Base-by-base conservation (phyloP, 495 filamentous ascomycete species). In the Copromyces sp. region DNA sequence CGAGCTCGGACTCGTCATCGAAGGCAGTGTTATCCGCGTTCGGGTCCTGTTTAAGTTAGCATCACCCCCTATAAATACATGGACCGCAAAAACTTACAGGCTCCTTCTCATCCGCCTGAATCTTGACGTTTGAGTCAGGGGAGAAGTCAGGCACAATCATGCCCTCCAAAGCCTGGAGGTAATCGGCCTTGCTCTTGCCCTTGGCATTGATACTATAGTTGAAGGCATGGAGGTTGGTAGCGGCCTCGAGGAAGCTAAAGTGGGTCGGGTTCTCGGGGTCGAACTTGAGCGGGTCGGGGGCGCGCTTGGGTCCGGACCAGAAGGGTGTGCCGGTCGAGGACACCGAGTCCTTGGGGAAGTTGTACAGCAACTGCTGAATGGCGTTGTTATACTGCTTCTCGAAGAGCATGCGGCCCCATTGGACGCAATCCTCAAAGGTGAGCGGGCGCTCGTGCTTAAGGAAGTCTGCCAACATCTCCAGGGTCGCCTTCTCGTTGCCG, bases 261-360 rank as follows among this genome's bases (percentile, higher is more conserved):
- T 99, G 95, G 24, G 93, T 94, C 17, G 90, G 85, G 77, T 97
- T 97, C 20, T 88, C 83, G 71, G 89, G 84, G 77, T 96, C 93
- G 74, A 99, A 99, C 77, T 91, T 93, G 75, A 98, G 82, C 75
- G 95, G 90, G 72, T 95, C 92, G 11, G 96, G 96, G 8, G 96
- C 96, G 78, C 96, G 93, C 88, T 99, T 99, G 24, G 96, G 96
- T 53, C 96, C 96, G 71, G 95, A 98, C 96, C 96, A 99, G 86
- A 99, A 99, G 1, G 89, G 92, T 71, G 94, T 91, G 45, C 96
- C 95, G 29, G 88, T 91, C 40, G 93, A 94, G 3, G 95, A 97
- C 42, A 85, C 87, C 0, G 94, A 92, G 80, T 98, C 95, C 79
- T 94, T 95, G 53, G 95, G 96, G 85, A 99, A 99, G 84, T 97